Percentiles rank a stretch among this genome's conserved stretches.
These are phyloP conservation scores for Martiniozyma asiatica DNA, from an alignment of 1,139 yeast genomes.

Conservation along the genomic window DNA sequence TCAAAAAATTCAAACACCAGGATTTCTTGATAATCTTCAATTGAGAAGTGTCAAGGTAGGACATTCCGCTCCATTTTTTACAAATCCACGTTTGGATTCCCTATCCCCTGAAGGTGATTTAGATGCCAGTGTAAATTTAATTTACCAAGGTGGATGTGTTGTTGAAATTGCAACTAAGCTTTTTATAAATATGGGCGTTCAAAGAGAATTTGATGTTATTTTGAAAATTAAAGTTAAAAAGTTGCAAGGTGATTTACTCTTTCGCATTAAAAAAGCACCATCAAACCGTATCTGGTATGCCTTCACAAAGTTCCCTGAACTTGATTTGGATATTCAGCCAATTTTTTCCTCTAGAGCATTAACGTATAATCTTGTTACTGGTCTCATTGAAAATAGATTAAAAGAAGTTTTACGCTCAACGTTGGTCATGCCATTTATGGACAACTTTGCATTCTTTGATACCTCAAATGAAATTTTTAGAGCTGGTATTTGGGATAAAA, in stretches of 20 bases:
- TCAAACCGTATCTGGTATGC: constrained; percentile 85
- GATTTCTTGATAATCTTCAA: constrained; percentile 71
- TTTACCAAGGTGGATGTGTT: constrained; percentile 63
- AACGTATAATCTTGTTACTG: constrained; percentile 67
- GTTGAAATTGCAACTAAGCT: constrained; percentile 73
- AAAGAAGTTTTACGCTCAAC: constrained; percentile 72
- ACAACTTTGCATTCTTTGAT: constrained; percentile 64
- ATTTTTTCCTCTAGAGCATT: constrained; percentile 75
- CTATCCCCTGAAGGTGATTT: constrained; percentile 75
- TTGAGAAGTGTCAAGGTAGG: constrained; percentile 71
- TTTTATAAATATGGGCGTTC: constrained; percentile 57
- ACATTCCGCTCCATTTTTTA: constrained; percentile 63
- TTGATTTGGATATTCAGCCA: constrained; percentile 74
- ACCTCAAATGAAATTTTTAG: constrained; percentile 60
- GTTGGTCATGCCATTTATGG: constrained; percentile 78
- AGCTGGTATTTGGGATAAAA: constrained; percentile 84
- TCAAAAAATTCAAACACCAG: constrained; percentile 72
- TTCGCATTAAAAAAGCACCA: constrained; percentile 79
- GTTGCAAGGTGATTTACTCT: constrained; percentile 60
- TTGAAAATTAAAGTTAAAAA: constrained; percentile 59
- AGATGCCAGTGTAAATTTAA: constrained; percentile 47
- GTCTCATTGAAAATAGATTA: constrained; percentile 65
- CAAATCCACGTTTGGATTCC: constrained; percentile 58
- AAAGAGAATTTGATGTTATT: constrained; percentile 66
- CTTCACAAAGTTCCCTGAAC: constrained; percentile 66